Evolutionary conservation across 768 basidiomycete genomes (phyloP).

Genomic region (Arthromyces matolae): DNA sequence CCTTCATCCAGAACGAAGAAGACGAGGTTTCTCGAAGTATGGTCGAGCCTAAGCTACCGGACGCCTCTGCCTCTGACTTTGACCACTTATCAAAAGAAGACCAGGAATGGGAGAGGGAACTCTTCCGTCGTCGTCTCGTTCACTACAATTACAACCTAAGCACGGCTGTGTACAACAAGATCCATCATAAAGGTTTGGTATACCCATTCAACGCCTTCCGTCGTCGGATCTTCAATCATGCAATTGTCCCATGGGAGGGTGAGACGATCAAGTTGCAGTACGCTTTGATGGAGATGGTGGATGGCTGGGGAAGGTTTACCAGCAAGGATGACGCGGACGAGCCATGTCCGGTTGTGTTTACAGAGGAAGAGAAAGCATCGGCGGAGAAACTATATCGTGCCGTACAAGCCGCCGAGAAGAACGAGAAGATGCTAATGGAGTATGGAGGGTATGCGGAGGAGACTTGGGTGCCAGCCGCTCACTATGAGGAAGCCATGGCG

Average conservation of each 20-base stretch:
- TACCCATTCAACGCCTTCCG: slow-evolving; percentile 20
- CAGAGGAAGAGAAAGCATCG: slow-evolving; percentile 21
- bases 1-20: slow-evolving; percentile 23
- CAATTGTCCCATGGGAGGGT: slow-evolving; percentile 29
- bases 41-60: slow-evolving; percentile 21
- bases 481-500: slow-evolving; percentile 28
- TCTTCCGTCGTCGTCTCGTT: slow-evolving; percentile 26
- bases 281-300: slow-evolving; percentile 25
- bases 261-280: slow-evolving; percentile 28
- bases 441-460: slow-evolving; percentile 21
- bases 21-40: slow-evolving; percentile 22
- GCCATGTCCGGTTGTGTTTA: slow-evolving; percentile 30
- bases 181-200: slow-evolving; percentile 22
- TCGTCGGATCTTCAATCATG: slow-evolving; percentile 26
- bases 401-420: slow-evolving; percentile 12
- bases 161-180: slow-evolving; percentile 26
- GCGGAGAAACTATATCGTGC: slow-evolving; percentile 23
- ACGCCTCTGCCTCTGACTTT: too few relatives aligned
- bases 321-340: slow-evolving; percentile 19
- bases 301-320: slow-evolving; percentile 23
- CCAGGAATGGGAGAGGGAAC: slow-evolving; percentile 18
- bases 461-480: slow-evolving; percentile 28
- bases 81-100: slow-evolving; percentile 22
- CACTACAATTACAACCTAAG: slow-evolving; percentile 26
- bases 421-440: slow-evolving; percentile 15